Evolutionary conservation across 176 grass and related monocot species (phyloP), one percentile per base, ranked within the genome.

Genomic region (Microstegium vimineum): DNA sequence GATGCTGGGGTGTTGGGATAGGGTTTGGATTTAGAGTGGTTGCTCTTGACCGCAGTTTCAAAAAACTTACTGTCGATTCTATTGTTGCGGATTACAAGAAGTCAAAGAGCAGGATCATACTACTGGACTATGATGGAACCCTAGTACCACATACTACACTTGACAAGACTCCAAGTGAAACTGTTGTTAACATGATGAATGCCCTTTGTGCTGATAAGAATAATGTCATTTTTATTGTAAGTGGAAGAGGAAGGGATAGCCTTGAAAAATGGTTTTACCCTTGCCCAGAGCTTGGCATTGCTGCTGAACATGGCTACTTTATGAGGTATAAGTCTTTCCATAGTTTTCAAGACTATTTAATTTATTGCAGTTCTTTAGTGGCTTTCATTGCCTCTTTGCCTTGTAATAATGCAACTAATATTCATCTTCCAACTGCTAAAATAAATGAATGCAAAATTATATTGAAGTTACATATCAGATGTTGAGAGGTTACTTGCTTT

Each of bases 291-390:
- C 83, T 92, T 86, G 90, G 90, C 23, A 89, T 92, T 81, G 90
- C 86, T 30, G 86, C 90, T 40, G 90, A 92, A 83, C 90, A 92
- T 89, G 90, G 90, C 30, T 92, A 92, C 83, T 89, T 92, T 34
- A 83, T 86, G 52, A 89, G 90, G 90, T 92, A 89, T 33, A 18
- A 23, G 10, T 34, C 61, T 5, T 72, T 63, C 23, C 11, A 30
- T 62, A 3, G 7, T 32, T 54, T 79, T 80, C 63, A 10, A 40
- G 6, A 9, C 54, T 33, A 18, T 4, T 75, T 59, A 26, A 2
- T 11, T 17, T 47, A 28, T 35, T 47, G 72, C 57, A 32, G 18
- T 62, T 76, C 16, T 30, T 87, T 76, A 38, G 23, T 46, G n/a
- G 62, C 49, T 82, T 77, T 46, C 33, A 42, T 64, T 82, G 30